These are phyloP conservation scores for Ziziphus jujuba DNA, from an alignment of 306 rosid genomes.

Conservation along the genomic window DNA sequence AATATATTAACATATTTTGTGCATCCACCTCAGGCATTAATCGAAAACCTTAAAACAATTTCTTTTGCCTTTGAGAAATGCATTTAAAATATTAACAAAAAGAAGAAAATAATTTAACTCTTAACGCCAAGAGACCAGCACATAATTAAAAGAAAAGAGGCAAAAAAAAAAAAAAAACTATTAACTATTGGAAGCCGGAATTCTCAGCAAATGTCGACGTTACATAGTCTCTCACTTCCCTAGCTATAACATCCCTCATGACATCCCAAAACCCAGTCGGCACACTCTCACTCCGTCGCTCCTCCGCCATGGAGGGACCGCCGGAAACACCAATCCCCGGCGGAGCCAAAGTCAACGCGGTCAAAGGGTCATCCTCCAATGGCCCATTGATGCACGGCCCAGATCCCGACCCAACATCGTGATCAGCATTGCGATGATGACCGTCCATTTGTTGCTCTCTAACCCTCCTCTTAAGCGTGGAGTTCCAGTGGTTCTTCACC, in stretches of 20 bases:
- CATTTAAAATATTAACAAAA: slow-evolving; percentile 5
- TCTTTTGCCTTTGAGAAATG: not conserved
- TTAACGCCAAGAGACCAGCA: not conserved
- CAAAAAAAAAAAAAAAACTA: not conserved
- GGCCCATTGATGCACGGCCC: not conserved
- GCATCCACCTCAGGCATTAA: not conserved
- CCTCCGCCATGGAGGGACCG: not conserved
- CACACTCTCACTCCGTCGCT: slow-evolving; percentile 34
- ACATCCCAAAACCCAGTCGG: slow-evolving; percentile 80
- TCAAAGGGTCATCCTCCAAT: slow-evolving; percentile 66
- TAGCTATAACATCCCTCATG: slow-evolving; percentile 84
- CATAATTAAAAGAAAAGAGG: not conserved
- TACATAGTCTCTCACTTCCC: slow-evolving; percentile 83
- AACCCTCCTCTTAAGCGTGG: slow-evolving; percentile 75
- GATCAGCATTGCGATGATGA: not conserved
- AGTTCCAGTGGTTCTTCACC: slow-evolving; percentile 96
- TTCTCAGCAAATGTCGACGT: slow-evolving; percentile 59
- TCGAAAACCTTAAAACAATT: not conserved
- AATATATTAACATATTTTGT: no score
- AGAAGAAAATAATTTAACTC: not conserved
- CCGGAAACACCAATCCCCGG: slow-evolving; percentile 47
- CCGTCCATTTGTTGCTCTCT: slow-evolving; percentile 15
- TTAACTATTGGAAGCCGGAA: slow-evolving; percentile 35
- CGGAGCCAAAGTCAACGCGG: slow-evolving; percentile 88
- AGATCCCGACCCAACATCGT: not conserved